Conservation (phyloP, 495 filamentous ascomycete species). For the Aspergillus baeticus region DNA sequence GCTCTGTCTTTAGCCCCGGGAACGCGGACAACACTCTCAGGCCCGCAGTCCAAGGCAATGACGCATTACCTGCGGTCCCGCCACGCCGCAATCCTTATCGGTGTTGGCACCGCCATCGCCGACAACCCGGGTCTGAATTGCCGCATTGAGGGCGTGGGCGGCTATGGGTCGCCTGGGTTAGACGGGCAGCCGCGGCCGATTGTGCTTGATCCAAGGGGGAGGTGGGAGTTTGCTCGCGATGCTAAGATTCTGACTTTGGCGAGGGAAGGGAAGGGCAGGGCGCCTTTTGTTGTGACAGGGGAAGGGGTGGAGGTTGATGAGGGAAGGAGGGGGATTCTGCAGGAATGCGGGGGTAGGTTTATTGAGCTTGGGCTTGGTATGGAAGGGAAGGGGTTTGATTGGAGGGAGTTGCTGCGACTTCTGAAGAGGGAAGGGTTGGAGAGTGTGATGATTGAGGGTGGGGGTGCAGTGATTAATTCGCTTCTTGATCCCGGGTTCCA, state of each 20-base stretch:
- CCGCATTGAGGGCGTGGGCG: slow-evolving; percentile 57
- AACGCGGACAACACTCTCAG: slow-evolving; percentile 73
- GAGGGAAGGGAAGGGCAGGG: slow-evolving; percentile 60
- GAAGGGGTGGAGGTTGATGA: slow-evolving; percentile 21
- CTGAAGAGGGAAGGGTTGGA: slow-evolving; percentile 56
- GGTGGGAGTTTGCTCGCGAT: slow-evolving; percentile 61
- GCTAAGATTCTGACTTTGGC: slow-evolving; percentile 67
- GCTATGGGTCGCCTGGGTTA: slow-evolving; percentile 44
- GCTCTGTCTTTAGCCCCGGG: slow-evolving; percentile 72
- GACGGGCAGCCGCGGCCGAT: slow-evolving; percentile 70
- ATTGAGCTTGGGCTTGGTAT: slow-evolving; percentile 27
- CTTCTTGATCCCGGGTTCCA: slow-evolving; percentile 56
- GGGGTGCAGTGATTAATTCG: slow-evolving; percentile 74
- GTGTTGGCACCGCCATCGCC: slow-evolving; percentile 76
- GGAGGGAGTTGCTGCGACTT: slow-evolving; percentile 58
- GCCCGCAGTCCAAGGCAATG: slow-evolving; percentile 80
- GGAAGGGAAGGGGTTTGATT: slow-evolving; percentile 42
- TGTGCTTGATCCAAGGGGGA: slow-evolving; percentile 68
- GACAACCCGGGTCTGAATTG: slow-evolving; percentile 87
- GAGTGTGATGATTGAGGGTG: slow-evolving; percentile 89
- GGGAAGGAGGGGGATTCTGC: slow-evolving; percentile 33
- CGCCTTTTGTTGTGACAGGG: slow-evolving; percentile 63
- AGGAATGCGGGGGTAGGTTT: slow-evolving; percentile 46
- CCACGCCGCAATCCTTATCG: slow-evolving; percentile 86
- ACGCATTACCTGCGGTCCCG: slow-evolving; percentile 83